These are phyloP conservation scores for Gelatoporia subvermispora DNA, from an alignment of 768 basidiomycete genomes.

Conservation along the genomic window DNA sequence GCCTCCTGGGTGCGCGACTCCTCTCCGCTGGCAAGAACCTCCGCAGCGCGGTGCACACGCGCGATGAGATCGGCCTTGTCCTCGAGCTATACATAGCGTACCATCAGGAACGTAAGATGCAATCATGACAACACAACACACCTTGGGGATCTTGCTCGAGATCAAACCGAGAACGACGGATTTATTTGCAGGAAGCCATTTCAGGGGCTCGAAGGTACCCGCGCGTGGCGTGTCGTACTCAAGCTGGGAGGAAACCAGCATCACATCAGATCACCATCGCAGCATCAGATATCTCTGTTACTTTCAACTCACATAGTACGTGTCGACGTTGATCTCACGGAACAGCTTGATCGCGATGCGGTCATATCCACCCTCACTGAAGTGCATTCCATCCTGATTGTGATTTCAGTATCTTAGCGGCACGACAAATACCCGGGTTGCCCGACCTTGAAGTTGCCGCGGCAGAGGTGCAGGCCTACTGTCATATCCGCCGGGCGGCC, in stretches of 20 bases:
- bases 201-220: conserved; percentile 55
- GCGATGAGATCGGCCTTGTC: conserved; percentile 34
- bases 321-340: conserved; percentile 54
- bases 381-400: conserved; percentile 39
- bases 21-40: conserved; percentile 34
- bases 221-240: conserved; percentile 65
- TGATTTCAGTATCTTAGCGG: neutral
- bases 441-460: conserved; percentile 32
- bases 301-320: conserved; percentile 27
- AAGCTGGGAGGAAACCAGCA: conserved; percentile 28
- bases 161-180: conserved; percentile 38
- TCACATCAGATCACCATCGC: neutral
- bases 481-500: conserved; percentile 51
- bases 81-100: conserved; percentile 30
- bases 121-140: conserved; percentile 13
- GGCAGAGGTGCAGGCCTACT: conserved; percentile 57
- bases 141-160: conserved; percentile 37
- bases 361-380: conserved; percentile 57
- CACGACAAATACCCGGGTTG: neutral
- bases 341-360: conserved; percentile 53
- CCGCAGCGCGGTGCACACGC: conserved; percentile 40
- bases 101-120: neutral
- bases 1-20: conserved; percentile 32
- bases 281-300: neutral
- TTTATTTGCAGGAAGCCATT: conserved; percentile 42